These are phyloP conservation scores for Ceratobasidium papillatum DNA, from an alignment of 1,284 basidiomycete genomes.

Conservation along the genomic window DNA sequence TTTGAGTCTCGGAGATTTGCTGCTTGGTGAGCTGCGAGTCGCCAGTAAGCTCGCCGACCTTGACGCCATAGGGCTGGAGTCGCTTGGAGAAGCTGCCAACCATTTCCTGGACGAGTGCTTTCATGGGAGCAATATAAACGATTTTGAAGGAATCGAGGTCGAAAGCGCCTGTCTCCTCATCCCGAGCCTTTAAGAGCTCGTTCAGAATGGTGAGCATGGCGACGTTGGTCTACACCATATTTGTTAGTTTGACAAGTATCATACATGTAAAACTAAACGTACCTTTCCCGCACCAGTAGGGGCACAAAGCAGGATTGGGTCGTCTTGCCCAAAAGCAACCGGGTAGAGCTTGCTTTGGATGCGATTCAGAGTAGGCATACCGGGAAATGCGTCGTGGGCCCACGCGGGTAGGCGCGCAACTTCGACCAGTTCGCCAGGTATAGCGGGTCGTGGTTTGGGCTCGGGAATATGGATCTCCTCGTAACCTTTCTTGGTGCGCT, in stretches of 20 bases:
- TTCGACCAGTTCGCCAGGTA: slow-evolving; percentile 77
- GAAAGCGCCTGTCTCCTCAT: slow-evolving; percentile 84
- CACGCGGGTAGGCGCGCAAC: slow-evolving; percentile 83
- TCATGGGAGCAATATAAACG: slow-evolving; percentile 99
- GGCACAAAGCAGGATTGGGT: slow-evolving; percentile 95
- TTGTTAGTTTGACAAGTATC: slow-evolving; percentile 66
- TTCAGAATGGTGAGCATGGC: slow-evolving; percentile 94
- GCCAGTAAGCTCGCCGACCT: slow-evolving; percentile 95
- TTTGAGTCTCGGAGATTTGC: slow-evolving; percentile 96
- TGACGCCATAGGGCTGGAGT: slow-evolving; percentile 82
- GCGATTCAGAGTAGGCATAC: slow-evolving; percentile 84
- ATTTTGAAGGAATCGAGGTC: slow-evolving; percentile 96
- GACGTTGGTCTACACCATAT: slow-evolving; percentile 83
- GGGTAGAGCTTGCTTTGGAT: slow-evolving; percentile 96
- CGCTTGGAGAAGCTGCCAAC: slow-evolving; percentile 92
- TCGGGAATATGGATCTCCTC: slow-evolving; percentile 98
- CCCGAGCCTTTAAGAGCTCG: slow-evolving; percentile 84
- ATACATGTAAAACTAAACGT: slow-evolving; percentile 62
- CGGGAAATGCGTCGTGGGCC: slow-evolving; percentile 85
- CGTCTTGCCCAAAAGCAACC: slow-evolving; percentile 88
- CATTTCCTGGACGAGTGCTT: slow-evolving; percentile 97
- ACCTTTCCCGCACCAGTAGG: slow-evolving; percentile 99
- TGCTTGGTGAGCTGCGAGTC: slow-evolving; percentile 99
- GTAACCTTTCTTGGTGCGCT: slow-evolving; percentile 94
- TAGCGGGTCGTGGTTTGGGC: slow-evolving; percentile 79